Percentiles rank a stretch among this genome's conserved stretches.
Evolutionary conservation across 2,329 filamentous ascomycete species (phyloP).

Genomic region (Dissoconium aciculare): DNA sequence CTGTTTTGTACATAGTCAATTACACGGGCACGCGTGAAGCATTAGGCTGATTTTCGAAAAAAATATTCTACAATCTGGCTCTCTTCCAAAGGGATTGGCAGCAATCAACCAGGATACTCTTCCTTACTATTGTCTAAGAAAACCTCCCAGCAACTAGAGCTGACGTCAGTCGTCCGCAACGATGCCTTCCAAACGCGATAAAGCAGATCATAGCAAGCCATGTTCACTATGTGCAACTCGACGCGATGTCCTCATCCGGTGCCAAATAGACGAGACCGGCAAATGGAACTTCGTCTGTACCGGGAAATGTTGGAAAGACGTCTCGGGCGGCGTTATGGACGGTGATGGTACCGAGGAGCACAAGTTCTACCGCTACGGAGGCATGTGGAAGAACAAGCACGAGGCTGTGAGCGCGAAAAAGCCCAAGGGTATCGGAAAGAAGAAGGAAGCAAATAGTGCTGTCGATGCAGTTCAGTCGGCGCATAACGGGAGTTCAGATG

Average conservation of each 20-base stretch:
- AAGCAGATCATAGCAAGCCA: slow-evolving; percentile 22
- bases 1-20: too few species aligned
- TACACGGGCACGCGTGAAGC: too few species aligned
- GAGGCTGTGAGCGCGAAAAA: slow-evolving; percentile 29
- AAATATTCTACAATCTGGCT: too few species aligned
- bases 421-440: slow-evolving; percentile 15
- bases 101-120: too few species aligned
- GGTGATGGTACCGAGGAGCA: slow-evolving; percentile 23
- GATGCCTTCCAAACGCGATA: slow-evolving; percentile 1
- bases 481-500: too few species aligned
- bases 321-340: slow-evolving; percentile 32
- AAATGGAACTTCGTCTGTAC: slow-evolving; percentile 33
- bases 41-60: too few species aligned
- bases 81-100: too few species aligned
- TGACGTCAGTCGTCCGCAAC: background rate
- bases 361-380: slow-evolving; percentile 25
- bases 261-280: slow-evolving; percentile 27
- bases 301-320: slow-evolving; percentile 29
- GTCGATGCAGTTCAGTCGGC: background rate
- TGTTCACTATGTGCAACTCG: slow-evolving; percentile 28
- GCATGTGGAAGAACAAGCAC: slow-evolving; percentile 32
- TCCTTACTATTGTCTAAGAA: too few species aligned
- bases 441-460: background rate
- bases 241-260: slow-evolving; percentile 29
- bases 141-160: too few species aligned